These are phyloP conservation scores for Aureobasidium mangrovei DNA, from an alignment of 2,329 filamentous ascomycete species.

Conservation along the genomic window DNA sequence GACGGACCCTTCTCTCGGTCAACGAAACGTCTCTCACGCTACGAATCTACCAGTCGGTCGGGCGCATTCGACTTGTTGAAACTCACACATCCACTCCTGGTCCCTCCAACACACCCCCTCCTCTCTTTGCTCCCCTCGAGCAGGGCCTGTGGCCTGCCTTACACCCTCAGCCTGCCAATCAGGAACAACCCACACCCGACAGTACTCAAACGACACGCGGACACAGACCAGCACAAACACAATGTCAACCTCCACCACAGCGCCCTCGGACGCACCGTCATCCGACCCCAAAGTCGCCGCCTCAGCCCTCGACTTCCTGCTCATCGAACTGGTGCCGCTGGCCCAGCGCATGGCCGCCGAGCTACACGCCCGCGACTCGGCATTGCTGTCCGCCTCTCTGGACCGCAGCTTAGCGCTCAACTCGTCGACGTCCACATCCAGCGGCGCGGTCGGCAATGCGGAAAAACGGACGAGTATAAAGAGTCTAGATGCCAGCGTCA, in stretches of 20 bases:
- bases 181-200: too few relatives aligned
- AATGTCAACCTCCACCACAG: neutral
- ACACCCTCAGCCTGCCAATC: too few relatives aligned
- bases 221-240: neutral
- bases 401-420: neutral
- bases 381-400: conserved; percentile 20
- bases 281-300: conserved; percentile 48
- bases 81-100: too few relatives aligned
- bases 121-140: too few relatives aligned
- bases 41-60: too few relatives aligned
- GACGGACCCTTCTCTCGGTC: too few relatives aligned
- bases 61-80: too few relatives aligned
- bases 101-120: too few relatives aligned
- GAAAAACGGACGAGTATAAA: neutral
- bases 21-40: too few relatives aligned
- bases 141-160: too few relatives aligned
- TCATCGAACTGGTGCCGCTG: conserved; percentile 95
- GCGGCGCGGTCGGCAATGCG: conserved; percentile 5
- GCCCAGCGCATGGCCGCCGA: conserved; percentile 77
- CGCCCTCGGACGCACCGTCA: neutral
- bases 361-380: conserved; percentile 46
- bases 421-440: neutral
- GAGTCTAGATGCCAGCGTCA: conserved; percentile 18
- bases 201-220: neutral
- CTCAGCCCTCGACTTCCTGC: conserved; percentile 84